Evolutionary conservation across 495 filamentous ascomycete genomes (phyloP).

Genomic region (Neurospora africana): DNA sequence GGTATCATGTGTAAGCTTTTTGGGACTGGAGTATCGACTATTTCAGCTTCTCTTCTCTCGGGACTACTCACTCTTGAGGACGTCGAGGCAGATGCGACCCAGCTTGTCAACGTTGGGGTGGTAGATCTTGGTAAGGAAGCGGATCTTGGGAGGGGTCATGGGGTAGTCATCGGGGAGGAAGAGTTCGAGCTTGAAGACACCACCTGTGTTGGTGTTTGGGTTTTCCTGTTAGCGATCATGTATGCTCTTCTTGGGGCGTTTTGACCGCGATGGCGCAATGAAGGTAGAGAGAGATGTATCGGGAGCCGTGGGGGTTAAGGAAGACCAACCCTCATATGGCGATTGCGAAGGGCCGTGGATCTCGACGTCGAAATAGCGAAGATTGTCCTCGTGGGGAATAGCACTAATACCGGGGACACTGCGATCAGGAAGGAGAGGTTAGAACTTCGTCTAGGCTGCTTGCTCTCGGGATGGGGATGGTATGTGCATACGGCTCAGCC

Average conservation of each 20-base stretch:
- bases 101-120: conserved; percentile 98
- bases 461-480: not conserved
- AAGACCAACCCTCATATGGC: conserved; percentile 71
- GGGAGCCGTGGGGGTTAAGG: not conserved
- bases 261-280: not conserved
- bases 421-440: conserved; percentile 9
- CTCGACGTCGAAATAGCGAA: conserved; percentile 94
- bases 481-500: conserved; percentile 73
- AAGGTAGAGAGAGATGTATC: not conserved
- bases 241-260: not conserved
- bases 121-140: conserved; percentile 98
- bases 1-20: not conserved
- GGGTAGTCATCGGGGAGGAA: conserved; percentile 99
- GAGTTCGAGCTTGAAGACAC: conserved; percentile 92
- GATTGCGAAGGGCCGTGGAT: conserved; percentile 92
- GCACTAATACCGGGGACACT: conserved; percentile 96
- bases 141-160: conserved; percentile 97
- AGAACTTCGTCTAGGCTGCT: conserved; percentile 7
- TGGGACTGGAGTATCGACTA: not conserved
- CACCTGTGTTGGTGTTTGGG: conserved; percentile 42
- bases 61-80: conserved; percentile 72
- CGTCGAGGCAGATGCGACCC: conserved; percentile 92
- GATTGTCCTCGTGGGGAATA: conserved; percentile 95
- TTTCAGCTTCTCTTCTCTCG: not conserved
- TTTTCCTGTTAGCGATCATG: not conserved